These are phyloP conservation scores for Catharanthus roseus DNA, from an alignment of 257 asterid genomes.

Conservation along the genomic window DNA sequence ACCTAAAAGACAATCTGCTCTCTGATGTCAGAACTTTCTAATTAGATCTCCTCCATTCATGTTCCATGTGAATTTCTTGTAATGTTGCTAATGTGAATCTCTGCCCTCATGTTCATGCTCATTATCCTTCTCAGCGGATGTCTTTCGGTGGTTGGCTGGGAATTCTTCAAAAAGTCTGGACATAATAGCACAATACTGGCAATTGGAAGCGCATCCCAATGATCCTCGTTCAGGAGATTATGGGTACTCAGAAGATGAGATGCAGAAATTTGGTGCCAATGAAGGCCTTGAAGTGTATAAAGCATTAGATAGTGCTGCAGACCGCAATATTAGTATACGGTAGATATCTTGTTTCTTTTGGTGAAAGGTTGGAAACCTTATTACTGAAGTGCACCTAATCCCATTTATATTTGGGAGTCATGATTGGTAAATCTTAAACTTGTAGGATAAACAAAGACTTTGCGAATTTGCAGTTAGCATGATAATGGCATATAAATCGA, in stretches of 20 bases:
- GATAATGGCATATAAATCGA: not conserved
- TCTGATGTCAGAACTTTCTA: not conserved
- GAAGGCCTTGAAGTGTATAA: conserved; percentile 56
- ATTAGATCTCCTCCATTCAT: not conserved
- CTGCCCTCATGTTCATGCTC: not conserved
- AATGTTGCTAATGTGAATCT: not conserved
- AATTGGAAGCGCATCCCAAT: conserved; percentile 50
- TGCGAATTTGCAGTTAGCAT: not conserved
- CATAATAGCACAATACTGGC: conserved; percentile 88
- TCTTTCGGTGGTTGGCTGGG: conserved; percentile 82
- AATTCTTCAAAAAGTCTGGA: conserved; percentile 68
- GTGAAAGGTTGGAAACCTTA: not conserved
- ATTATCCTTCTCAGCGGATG: conserved; percentile 56
- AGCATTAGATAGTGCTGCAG: conserved; percentile 60
- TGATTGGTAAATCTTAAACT: not conserved
- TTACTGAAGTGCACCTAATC: not conserved
- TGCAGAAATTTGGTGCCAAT: conserved; percentile 64
- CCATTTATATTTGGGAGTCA: not conserved
- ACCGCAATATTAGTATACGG: conserved; percentile 59
- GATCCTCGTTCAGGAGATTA: conserved; percentile 82
- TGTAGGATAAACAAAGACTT: too few species aligned
- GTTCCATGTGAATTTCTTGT: not conserved
- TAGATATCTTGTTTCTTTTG: conserved; percentile 15
- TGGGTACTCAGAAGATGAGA: conserved; percentile 65
- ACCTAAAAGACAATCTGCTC: not conserved